These are phyloP conservation scores for Aureobasidium sp. DNA, from an alignment of 2,329 filamentous ascomycete genomes.

Conservation along the genomic window DNA sequence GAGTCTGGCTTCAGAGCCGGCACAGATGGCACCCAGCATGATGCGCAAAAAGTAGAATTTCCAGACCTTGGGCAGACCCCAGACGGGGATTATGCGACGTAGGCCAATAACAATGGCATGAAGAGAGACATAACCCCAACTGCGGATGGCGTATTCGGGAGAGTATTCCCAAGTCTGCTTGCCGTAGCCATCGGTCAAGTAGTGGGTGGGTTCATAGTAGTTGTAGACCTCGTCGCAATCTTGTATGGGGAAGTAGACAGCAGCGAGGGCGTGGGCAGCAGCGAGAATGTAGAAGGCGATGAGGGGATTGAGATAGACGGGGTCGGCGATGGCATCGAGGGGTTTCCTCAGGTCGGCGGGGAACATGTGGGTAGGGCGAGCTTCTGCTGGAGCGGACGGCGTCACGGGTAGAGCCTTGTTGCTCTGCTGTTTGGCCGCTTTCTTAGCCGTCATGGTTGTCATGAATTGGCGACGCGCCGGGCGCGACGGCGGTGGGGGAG, in stretches of 20 bases:
- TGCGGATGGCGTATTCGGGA: slow-evolving; percentile 86
- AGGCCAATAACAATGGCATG: slow-evolving; percentile 67
- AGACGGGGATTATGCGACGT: slow-evolving; percentile 45
- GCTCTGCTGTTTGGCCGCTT: background rate
- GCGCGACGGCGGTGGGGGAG: background rate
- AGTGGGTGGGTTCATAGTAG: slow-evolving; percentile 97
- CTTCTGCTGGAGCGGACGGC: background rate
- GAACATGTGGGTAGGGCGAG: background rate
- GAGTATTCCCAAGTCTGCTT: slow-evolving; percentile 99
- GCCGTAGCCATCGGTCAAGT: slow-evolving; percentile 84
- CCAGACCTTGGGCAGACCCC: slow-evolving; percentile 31
- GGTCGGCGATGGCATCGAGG: slow-evolving; percentile 4
- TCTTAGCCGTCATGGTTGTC: slow-evolving; percentile 1
- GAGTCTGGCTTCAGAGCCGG: slow-evolving; percentile 71
- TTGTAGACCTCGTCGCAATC: slow-evolving; percentile 99
- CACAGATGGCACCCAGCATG: slow-evolving; percentile 65
- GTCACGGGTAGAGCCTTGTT: slow-evolving; percentile 1
- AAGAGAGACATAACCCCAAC: slow-evolving; percentile 80
- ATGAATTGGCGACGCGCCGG: slow-evolving; percentile 4
- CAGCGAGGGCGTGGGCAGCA: slow-evolving; percentile 63
- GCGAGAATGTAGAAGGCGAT: slow-evolving; percentile 76
- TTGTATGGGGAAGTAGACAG: slow-evolving; percentile 80
- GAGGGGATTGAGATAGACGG: slow-evolving; percentile 46
- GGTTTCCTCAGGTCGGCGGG: background rate
- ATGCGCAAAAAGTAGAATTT: slow-evolving; percentile 87